Percentiles rank a stretch among this genome's conserved stretches.
Conservation (phyloP, 257 asterid species). For the Jasminum sambac region DNA sequence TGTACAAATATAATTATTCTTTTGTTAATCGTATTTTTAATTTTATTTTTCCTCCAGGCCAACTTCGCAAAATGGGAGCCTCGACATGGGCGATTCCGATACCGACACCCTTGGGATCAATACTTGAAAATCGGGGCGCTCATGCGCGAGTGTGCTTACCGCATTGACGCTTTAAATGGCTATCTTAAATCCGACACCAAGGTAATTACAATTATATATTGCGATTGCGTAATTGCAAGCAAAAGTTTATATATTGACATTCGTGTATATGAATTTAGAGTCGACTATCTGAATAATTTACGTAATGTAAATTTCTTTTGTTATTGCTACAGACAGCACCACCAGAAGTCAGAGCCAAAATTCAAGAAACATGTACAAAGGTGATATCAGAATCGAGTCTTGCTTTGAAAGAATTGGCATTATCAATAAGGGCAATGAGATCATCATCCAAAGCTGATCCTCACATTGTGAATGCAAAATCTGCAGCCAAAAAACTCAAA, state of each 20-base stretch:
- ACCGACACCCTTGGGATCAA: constrained; percentile 39
- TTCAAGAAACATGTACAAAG: constrained; percentile 32
- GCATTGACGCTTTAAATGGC: constrained; percentile 27
- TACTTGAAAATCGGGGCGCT: constrained; percentile 30
- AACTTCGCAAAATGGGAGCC: constrained; percentile 38
- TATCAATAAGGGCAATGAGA: constrained; percentile 36
- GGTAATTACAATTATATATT: neutral
- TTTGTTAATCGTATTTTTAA: too few species aligned
- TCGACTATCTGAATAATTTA: neutral
- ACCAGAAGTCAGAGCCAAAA: constrained; percentile 27
- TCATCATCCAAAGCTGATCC: constrained; percentile 17
- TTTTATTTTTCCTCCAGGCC: constrained; percentile 15
- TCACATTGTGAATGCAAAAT: constrained; percentile 25
- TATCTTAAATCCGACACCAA: constrained; percentile 22
- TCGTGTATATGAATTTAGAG: neutral
- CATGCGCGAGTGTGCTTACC: constrained; percentile 33
- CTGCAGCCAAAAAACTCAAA: constrained; percentile 30
- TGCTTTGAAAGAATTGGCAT: constrained; percentile 36
- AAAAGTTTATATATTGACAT: too few species aligned
- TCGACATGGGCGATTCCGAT: constrained; percentile 28
- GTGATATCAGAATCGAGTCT: constrained; percentile 41
- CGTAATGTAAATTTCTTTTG: neutral
- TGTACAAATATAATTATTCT: neutral
- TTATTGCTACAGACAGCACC: constrained; percentile 24
- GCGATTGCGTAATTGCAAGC: too few species aligned